Base-by-base conservation (phyloP, 2,329 filamentous ascomycete species). In the Ramularia endophylla region DNA sequence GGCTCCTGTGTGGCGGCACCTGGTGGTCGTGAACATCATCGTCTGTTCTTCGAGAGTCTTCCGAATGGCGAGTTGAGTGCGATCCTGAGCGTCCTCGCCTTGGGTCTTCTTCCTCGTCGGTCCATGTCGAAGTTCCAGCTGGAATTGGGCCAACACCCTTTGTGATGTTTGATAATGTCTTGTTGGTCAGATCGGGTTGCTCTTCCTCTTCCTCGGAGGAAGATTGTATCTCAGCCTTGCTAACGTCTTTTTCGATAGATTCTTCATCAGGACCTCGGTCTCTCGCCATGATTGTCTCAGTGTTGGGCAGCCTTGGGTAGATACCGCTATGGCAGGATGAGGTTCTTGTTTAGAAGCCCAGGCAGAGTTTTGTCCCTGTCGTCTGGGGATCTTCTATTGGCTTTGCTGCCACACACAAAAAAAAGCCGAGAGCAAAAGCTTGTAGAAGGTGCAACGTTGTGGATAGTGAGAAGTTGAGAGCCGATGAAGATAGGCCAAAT, bases 21-120 rank as follows among this genome's bases (percentile, higher is more conserved):
- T 59, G 57, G 27, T 55, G 53, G 28, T 60, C 57, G 38, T 59
- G 52, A 8, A 41, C 46, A 27, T 50, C 40, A 28, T 40, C 20
- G 13, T 57, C 55, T n/a, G 57, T 59, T 9, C 43, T 41, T 38
- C 54, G 47, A 2, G 54, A 52, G 17, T 53, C 48, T 8, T 44
- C 22, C 3, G 55, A 55, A 2, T 47, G 46, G 17, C 37, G 35
- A 11, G 40, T 27, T 12, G 40, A 44, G 12, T 40, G 29, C 0
- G 53, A 52, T 19, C 43, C 30, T 31, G 13, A 47, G 38, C 37
- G 40, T n/a, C 46, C 36, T 17, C 38, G 37, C 11, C 31, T 36
- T 19, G 38, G 37, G 12, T 50, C 44, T 5, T 44, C 43, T 28
- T 52, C 49, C 37, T 30, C 41, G 41, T 53, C 42, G 8, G 47